Percentiles rank a stretch among this genome's conserved stretches.
phyloP scores from a whole-genome alignment of 805 yeast genomes.

The Candida dajiaensis region DNA sequence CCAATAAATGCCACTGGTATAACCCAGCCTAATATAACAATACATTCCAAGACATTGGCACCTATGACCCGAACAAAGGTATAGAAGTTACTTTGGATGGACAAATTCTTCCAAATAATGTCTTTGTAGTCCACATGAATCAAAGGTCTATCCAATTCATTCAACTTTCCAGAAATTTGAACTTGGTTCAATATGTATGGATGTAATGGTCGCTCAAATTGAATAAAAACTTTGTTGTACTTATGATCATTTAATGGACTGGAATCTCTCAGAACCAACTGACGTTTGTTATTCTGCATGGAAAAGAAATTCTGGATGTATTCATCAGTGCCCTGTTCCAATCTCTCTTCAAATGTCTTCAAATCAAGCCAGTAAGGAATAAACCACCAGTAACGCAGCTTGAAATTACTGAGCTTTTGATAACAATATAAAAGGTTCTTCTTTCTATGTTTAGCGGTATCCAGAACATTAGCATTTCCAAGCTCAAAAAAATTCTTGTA shows the following conservation, averaged over 20 bases:
- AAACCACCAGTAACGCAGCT: slow-evolving; percentile 10
- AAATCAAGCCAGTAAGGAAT: not conserved
- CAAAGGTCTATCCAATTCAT: slow-evolving; percentile 36
- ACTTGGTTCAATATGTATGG: slow-evolving; percentile 64
- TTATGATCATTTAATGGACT: slow-evolving; percentile 22
- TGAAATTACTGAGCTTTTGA: slow-evolving; percentile 5
- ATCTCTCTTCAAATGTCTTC: not conserved
- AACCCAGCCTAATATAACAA: slow-evolving; percentile 63
- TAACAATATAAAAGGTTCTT: not conserved
- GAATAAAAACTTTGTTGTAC: slow-evolving; percentile 49
- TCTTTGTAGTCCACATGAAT: slow-evolving; percentile 60
- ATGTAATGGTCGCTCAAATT: slow-evolving; percentile 49
- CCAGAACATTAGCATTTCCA: not conserved
- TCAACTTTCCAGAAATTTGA: slow-evolving; percentile 37
- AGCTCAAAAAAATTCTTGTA: slow-evolving; percentile 9
- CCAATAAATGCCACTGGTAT: slow-evolving; percentile 81
- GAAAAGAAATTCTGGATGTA: slow-evolving; percentile 6
- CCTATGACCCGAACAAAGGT: slow-evolving; percentile 33
- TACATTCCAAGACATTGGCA: slow-evolving; percentile 41
- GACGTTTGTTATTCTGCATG: slow-evolving; percentile 8
- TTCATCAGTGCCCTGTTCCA: not conserved
- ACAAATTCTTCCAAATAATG: slow-evolving; percentile 64
- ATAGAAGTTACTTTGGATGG: slow-evolving; percentile 31
- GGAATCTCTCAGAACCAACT: slow-evolving; percentile 15
- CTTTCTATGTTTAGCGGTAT: not conserved